Evolutionary conservation across 306 rosid genomes (phyloP), one percentile per base, ranked within the genome.

Genomic region (Ormosia semicastrata): DNA sequence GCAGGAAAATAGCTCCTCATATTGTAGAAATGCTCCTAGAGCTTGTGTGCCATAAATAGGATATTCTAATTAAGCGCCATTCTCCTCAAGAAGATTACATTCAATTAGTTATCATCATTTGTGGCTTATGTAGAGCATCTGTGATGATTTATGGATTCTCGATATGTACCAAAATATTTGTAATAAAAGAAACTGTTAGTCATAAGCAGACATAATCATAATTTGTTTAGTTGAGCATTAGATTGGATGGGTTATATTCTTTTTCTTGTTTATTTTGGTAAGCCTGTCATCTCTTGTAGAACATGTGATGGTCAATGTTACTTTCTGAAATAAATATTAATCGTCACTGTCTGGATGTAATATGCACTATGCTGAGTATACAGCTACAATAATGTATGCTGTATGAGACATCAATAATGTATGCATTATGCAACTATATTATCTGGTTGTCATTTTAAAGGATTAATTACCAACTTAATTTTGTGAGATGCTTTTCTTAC

Each of bases 301-400:
- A 43, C 33, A 32, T 70, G 75, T 37, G 50, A 50, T 29, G 24
- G 59, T 52, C 24, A 76, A 37, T 30, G 71, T 76, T 73, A 63
- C 44, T 80, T 85, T 69, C 82, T 41, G 3, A 43, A 59, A n/a
- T 24, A 66, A n/a, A 37, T 29, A 41, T 3, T 53, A 77, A 60
- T 68, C 40, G 49, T 58, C 54, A 60, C n/a, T 40, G 72, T 40
- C 62, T 50, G 18, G 67, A 49, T 76, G 78, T 49, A 69, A 24
- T 46, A 72, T 54, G 64, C 71, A 66, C 11, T 77, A 18, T 80
- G 59, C 57, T 66, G 60, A 70, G 50, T 32, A 15, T 12, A 71
- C 83, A 77, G 77, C 68, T 74, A 29, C 66, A 56, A 46, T 79
- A 62, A 64, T 73, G 74, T 8, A 63, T 81, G 75, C 74, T 24